phyloP scores from a whole-genome alignment of 768 basidiomycete genomes.

The Mycena maculata region DNA sequence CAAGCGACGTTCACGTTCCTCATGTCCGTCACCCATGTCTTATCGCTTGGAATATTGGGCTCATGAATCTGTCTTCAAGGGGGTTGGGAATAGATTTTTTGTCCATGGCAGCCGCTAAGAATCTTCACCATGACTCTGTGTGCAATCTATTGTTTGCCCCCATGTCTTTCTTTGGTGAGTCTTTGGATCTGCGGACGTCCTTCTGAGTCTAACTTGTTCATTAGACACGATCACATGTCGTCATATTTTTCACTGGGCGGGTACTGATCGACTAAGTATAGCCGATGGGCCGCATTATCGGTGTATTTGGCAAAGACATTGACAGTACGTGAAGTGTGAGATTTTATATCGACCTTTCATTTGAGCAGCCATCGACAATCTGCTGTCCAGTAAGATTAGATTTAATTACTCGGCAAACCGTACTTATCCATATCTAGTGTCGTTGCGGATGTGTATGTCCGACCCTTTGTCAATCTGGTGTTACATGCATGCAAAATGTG shows the following conservation, averaged over 20 bases:
- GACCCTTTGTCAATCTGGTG: too few species aligned
- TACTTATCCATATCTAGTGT: constrained; percentile 50
- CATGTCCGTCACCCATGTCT: constrained; percentile 51
- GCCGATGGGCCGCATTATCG: constrained; percentile 71
- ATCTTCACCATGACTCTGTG: constrained; percentile 69
- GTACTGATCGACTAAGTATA: constrained; percentile 53
- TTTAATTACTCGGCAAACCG: neutral
- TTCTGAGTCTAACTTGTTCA: neutral
- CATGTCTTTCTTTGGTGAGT: constrained; percentile 82
- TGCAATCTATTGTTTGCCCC: constrained; percentile 74
- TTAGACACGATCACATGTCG: constrained; percentile 29
- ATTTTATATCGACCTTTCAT: neutral
- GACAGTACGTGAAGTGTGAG: constrained; percentile 55
- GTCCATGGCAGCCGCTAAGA: constrained; percentile 69
- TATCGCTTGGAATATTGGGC: neutral
- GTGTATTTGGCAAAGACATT: constrained; percentile 75
- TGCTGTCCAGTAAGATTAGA: constrained; percentile 60
- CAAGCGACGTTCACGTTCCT: constrained; percentile 68
- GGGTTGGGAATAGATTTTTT: constrained; percentile 67
- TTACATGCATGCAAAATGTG: too few species aligned
- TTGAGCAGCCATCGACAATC: constrained; percentile 66
- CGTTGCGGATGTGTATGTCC: constrained; percentile 68
- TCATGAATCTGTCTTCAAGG: constrained; percentile 41
- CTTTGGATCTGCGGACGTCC: neutral
- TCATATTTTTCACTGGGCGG: neutral